Evolutionary conservation across 2,329 filamentous ascomycete genomes (phyloP).

Genomic region (Diatrype stigma): DNA sequence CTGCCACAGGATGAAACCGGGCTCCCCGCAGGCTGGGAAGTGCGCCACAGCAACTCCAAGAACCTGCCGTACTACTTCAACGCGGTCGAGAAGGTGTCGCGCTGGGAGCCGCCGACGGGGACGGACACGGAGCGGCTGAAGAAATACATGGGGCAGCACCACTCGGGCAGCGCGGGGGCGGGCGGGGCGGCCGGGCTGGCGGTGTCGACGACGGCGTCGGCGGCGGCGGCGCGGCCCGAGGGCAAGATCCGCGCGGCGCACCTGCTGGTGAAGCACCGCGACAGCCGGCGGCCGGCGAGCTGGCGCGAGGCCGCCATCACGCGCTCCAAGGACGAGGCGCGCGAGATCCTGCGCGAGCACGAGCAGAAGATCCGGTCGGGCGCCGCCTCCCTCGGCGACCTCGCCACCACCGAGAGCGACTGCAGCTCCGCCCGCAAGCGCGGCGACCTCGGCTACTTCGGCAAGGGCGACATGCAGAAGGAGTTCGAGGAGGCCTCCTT

Average conservation of each 20-base stretch:
- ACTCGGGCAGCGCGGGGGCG: slow-evolving; percentile 50
- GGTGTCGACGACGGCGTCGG: neutral
- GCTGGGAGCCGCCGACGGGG: slow-evolving; percentile 87
- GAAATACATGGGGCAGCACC: slow-evolving; percentile 85
- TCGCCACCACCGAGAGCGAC: slow-evolving; percentile 86
- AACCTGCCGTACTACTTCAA: slow-evolving; percentile 99
- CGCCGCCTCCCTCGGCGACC: slow-evolving; percentile 66
- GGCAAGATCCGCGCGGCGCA: slow-evolving; percentile 94
- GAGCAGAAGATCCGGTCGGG: slow-evolving; percentile 73
- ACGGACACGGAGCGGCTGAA: slow-evolving; percentile 93
- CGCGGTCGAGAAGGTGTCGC: slow-evolving; percentile 75
- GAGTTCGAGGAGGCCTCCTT: slow-evolving; percentile 98
- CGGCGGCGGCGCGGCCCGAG: slow-evolving; percentile 34
- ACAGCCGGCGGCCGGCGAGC: slow-evolving; percentile 83
- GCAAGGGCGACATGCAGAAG: slow-evolving; percentile 93
- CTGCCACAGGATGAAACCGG: slow-evolving; percentile 63
- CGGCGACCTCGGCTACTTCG: slow-evolving; percentile 93
- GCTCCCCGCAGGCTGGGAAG: slow-evolving; percentile 85
- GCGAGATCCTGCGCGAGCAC: slow-evolving; percentile 69
- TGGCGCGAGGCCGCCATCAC: slow-evolving; percentile 92
- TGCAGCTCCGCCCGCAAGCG: slow-evolving; percentile 93
- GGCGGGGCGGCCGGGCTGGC: slow-evolving; percentile 12
- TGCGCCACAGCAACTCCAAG: slow-evolving; percentile 96
- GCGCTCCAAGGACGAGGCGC: slow-evolving; percentile 81
- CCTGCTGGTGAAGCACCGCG: slow-evolving; percentile 87